A percentile compares a stretch with the other conserved stretches of the same genome.
Evolutionary conservation across 2,329 filamentous ascomycete genomes (phyloP).

Genomic region (Acarospora socialis): DNA sequence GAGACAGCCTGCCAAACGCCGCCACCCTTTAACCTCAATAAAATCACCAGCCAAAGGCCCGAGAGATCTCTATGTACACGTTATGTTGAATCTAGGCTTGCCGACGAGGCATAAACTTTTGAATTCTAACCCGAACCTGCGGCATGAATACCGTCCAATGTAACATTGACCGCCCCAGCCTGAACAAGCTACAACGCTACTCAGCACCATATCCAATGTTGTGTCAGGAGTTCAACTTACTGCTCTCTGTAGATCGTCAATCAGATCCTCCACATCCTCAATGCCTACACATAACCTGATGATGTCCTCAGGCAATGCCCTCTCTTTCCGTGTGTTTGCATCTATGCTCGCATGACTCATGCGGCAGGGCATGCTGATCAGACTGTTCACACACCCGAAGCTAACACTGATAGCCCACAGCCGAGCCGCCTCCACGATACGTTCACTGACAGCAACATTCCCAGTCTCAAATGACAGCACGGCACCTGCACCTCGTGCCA

Average conservation of each 20-base stretch:
- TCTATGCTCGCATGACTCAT: constrained; percentile 99
- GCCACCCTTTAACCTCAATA: too few relatives aligned
- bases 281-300: constrained; percentile 94
- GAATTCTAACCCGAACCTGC: constrained; percentile 13
- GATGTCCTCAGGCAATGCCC: constrained; percentile 91
- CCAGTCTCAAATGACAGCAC: constrained; percentile 95
- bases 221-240: constrained; percentile 43
- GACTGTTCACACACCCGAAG: constrained; percentile 93
- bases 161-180: constrained; percentile 82
- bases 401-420: constrained; percentile 94
- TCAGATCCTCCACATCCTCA: constrained; percentile 79
- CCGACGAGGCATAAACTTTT: background rate
- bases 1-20: too few relatives aligned
- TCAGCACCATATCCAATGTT: constrained; percentile 15
- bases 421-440: constrained; percentile 84
- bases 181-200: constrained; percentile 55
- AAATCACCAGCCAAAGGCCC: too few relatives aligned
- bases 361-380: constrained; percentile 98
- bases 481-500: constrained; percentile 85
- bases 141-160: constrained; percentile 68
- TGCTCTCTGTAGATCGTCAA: constrained; percentile 82
- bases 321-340: constrained; percentile 75
- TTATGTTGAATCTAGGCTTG: too few relatives aligned
- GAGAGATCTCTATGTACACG: too few relatives aligned
- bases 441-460: constrained; percentile 65